Evolutionary conservation across 164 flowering plant species (phyloP).

Genomic region (Echeveria elegans): DNA sequence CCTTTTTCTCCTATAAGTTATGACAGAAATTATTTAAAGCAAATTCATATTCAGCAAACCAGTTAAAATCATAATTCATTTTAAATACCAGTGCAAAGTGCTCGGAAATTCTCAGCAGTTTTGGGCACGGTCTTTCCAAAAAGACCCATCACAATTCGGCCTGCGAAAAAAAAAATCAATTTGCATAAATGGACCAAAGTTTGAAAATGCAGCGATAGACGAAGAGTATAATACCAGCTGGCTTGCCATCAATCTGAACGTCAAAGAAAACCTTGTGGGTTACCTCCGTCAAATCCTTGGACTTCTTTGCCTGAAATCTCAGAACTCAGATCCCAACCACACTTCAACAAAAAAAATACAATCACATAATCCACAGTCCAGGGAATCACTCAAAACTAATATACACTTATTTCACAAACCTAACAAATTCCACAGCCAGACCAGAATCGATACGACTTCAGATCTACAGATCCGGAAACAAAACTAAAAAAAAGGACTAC

Average conservation of each 20-base stretch:
- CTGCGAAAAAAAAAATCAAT: neutral
- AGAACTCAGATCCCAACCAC: neutral
- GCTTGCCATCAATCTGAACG: conserved; percentile 73
- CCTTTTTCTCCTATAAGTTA: conserved; percentile 77
- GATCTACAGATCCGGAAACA: too few species aligned
- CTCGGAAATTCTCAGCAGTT: conserved; percentile 12
- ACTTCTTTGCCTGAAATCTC: conserved; percentile 8
- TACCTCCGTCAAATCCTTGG: conserved; percentile 42
- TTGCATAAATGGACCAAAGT: neutral
- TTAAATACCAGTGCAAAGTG: conserved; percentile 12
- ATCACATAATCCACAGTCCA: neutral
- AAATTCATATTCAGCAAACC: neutral
- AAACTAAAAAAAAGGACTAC: too few species aligned
- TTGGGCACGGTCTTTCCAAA: conserved; percentile 13
- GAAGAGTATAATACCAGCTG: conserved; percentile 45
- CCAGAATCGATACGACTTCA: too few species aligned
- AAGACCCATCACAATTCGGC: conserved; percentile 13
- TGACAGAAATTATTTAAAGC: neutral
- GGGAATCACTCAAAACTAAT: too few species aligned
- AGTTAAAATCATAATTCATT: neutral
- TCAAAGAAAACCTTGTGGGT: conserved; percentile 83
- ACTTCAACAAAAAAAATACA: too few species aligned
- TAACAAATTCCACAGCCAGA: too few species aligned
- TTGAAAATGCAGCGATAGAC: neutral
- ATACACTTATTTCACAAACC: too few species aligned